These are phyloP conservation scores for Fusarium avenaceum DNA, from an alignment of 2,329 filamentous ascomycete genomes.

Conservation along the genomic window DNA sequence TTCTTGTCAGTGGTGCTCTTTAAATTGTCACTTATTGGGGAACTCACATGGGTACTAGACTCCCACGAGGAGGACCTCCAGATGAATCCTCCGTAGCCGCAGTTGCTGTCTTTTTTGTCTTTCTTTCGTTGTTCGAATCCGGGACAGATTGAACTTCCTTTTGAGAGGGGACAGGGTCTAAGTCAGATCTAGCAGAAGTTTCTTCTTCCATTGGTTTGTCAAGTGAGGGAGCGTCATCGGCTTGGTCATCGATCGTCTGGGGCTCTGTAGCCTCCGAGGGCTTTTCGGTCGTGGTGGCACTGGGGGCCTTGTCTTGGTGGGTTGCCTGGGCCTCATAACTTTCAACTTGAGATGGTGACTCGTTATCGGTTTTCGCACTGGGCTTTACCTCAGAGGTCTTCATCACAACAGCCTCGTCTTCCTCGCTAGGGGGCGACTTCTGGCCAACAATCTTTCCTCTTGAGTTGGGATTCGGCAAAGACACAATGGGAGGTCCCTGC, in stretches of 20 bases:
- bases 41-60: conserved; percentile 42
- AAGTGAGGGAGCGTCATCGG: conserved; percentile 1
- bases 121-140: conserved; percentile 6
- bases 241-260: conserved; percentile 9
- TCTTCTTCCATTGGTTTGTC: conserved; percentile 11
- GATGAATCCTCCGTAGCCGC: conserved; percentile 18
- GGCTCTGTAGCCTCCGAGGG: not conserved
- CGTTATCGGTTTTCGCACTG: conserved; percentile 28
- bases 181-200: not conserved
- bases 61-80: conserved; percentile 21
- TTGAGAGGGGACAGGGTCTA: not conserved
- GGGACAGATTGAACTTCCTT: conserved; percentile 2
- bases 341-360: conserved; percentile 33
- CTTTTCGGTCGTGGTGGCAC: conserved; percentile 5
- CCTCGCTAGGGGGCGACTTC: conserved; percentile 52
- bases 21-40: not conserved
- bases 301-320: conserved; percentile 6
- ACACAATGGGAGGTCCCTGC: conserved; percentile 36
- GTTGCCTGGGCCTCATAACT: conserved; percentile 25
- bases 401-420: conserved; percentile 59
- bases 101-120: conserved; percentile 6
- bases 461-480: conserved; percentile 44
- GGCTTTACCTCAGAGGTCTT: conserved; percentile 43
- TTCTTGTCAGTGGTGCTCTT: conserved; percentile 20
- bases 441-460: conserved; percentile 34